Evolutionary conservation across 73 alveolate species (phyloP).

Genomic region (Vitrella brassicaformis): DNA sequence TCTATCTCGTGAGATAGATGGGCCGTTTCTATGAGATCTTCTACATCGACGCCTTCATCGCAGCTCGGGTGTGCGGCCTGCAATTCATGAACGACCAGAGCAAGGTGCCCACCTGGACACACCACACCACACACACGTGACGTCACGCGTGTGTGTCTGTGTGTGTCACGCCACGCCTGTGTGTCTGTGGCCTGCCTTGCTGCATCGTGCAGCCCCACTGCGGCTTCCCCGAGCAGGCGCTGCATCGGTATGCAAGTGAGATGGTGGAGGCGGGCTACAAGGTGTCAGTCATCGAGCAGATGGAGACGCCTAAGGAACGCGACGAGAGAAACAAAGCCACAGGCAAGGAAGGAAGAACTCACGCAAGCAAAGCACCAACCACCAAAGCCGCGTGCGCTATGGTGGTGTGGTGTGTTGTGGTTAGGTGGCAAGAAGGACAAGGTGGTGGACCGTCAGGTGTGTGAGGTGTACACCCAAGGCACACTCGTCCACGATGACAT

Average conservation of each 20-base stretch:
- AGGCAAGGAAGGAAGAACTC: background rate
- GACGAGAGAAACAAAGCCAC: constrained; percentile 48
- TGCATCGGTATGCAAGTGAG: constrained; percentile 57
- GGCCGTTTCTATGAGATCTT: constrained; percentile 87
- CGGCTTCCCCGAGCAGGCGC: constrained; percentile 79
- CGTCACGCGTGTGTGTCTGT: background rate
- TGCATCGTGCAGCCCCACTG: constrained; percentile 35
- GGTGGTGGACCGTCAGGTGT: constrained; percentile 69
- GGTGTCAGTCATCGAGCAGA: constrained; percentile 81
- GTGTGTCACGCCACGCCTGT: background rate
- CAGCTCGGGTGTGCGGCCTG: constrained; percentile 61
- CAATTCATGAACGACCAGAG: constrained; percentile 81
- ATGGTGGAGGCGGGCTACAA: constrained; percentile 66
- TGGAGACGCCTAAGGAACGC: constrained; percentile 70
- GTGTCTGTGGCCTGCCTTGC: too few species aligned
- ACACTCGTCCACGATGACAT: constrained; percentile 50
- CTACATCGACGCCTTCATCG: constrained; percentile 77
- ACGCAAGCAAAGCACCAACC: background rate
- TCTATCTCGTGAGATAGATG: constrained; percentile 15
- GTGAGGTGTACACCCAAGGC: constrained; percentile 77
- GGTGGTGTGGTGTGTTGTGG: background rate
- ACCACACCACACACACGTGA: background rate
- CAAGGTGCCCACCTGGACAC: constrained; percentile 9
- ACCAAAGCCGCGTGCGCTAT: constrained; percentile 3
- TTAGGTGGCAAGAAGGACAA: constrained; percentile 16